phyloP scores from a whole-genome alignment of 768 basidiomycete genomes.

The Chiua virens region DNA sequence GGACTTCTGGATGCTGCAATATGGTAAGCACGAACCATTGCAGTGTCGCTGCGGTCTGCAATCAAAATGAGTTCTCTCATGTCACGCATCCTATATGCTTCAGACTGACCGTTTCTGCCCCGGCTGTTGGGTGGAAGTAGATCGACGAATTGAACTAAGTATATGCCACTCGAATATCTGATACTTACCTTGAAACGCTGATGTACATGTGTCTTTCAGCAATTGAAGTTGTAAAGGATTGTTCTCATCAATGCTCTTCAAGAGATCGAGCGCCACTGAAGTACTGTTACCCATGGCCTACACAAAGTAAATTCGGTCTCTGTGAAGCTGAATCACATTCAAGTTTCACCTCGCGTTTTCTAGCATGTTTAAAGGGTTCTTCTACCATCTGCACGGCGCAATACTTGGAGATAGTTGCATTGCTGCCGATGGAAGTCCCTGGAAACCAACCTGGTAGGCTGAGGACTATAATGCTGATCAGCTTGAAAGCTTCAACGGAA shows the following conservation, averaged over 20 bases:
- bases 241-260: background rate
- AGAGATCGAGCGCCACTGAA: constrained; percentile 10
- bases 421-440: too few species aligned
- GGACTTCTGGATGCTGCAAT: constrained; percentile 23
- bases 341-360: constrained; percentile 11
- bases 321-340: background rate
- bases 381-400: constrained; percentile 12
- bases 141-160: too few species aligned
- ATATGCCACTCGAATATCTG: too few species aligned
- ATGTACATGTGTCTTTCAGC: too few species aligned
- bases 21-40: constrained; percentile 12
- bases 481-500: background rate
- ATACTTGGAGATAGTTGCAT: background rate
- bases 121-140: too few species aligned
- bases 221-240: constrained; percentile 3
- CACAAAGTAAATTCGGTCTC: background rate
- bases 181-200: too few species aligned
- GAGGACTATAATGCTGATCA: background rate
- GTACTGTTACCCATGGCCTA: constrained; percentile 11
- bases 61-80: background rate
- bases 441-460: too few species aligned
- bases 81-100: too few species aligned
- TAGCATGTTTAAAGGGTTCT: constrained; percentile 16
- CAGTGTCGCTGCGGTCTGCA: too few species aligned
- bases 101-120: too few species aligned